Conservation (phyloP, 2,329 filamentous ascomycete genomes). For the Pestalotiopsis sp. region DNA sequence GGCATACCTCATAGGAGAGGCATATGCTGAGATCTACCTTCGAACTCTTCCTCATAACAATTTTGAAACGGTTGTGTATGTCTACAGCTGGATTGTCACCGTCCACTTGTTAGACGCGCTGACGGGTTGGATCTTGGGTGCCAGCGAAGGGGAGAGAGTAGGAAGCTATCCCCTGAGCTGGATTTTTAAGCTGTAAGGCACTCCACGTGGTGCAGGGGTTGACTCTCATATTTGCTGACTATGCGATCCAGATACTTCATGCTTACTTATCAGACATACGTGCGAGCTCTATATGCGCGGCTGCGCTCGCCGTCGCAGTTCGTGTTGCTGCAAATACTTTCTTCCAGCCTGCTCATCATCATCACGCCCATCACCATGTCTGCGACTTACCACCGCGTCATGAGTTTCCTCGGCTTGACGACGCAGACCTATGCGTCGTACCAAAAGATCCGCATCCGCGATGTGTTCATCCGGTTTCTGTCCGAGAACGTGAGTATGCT, state of each 20-base stretch:
- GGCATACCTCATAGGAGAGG: constrained; percentile 69
- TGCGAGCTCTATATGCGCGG: constrained; percentile 68
- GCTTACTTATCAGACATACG: constrained; percentile 72
- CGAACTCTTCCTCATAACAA: constrained; percentile 67
- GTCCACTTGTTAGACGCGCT: constrained; percentile 66
- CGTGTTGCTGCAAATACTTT: constrained; percentile 65
- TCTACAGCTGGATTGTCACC: constrained; percentile 70
- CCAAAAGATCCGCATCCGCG: constrained; percentile 66
- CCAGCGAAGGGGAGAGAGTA: constrained; percentile 65
- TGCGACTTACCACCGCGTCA: constrained; percentile 54
- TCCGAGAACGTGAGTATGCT: constrained; percentile 71
- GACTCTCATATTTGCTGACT: constrained; percentile 13
- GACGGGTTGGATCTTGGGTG: constrained; percentile 68
- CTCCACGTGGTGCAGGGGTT: background rate
- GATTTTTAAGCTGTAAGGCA: constrained; percentile 67
- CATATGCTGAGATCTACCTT: constrained; percentile 70
- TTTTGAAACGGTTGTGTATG: constrained; percentile 68
- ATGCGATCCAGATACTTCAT: constrained; percentile 58
- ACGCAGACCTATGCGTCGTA: constrained; percentile 63
- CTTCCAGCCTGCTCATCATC: constrained; percentile 63
- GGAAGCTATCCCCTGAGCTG: constrained; percentile 71
- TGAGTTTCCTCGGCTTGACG: constrained; percentile 56
- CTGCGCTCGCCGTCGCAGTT: constrained; percentile 67
- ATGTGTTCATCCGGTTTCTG: constrained; percentile 68
- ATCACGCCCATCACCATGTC: constrained; percentile 68